Conservation (phyloP, 805 yeast genomes). For the Saturnispora halmiae region DNA sequence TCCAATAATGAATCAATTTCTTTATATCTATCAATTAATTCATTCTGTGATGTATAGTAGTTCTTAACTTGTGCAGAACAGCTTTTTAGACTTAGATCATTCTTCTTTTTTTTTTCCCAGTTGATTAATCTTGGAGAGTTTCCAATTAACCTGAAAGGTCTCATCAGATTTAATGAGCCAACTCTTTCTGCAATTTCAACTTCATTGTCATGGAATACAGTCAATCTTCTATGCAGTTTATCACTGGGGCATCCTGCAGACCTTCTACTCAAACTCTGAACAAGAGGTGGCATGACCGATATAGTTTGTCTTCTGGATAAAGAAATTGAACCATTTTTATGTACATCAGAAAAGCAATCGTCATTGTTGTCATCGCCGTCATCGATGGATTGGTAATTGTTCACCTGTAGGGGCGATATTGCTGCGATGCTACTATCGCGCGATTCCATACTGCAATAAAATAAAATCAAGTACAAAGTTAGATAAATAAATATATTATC, state of each 20-base stretch:
- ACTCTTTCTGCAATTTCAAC: slow-evolving; percentile 19
- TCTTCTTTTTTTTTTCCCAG: slow-evolving; percentile 30
- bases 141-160: slow-evolving; percentile 43
- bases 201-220: slow-evolving; percentile 17
- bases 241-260: slow-evolving; percentile 1
- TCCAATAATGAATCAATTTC: slow-evolving; percentile 61
- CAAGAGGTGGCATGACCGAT: not conserved
- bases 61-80: slow-evolving; percentile 26
- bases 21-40: slow-evolving; percentile 42
- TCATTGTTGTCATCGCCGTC: not conserved
- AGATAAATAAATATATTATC: too few relatives aligned
- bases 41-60: slow-evolving; percentile 54
- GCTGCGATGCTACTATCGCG: too few relatives aligned
- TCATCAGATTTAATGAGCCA: slow-evolving; percentile 32
- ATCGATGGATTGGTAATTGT: not conserved
- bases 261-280: slow-evolving; percentile 1
- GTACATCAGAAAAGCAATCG: not conserved
- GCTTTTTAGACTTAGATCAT: slow-evolving; percentile 20
- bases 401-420: too few relatives aligned
- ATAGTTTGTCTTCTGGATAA: not conserved
- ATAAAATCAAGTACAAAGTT: too few relatives aligned
- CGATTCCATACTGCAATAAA: too few relatives aligned
- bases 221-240: slow-evolving; percentile 16
- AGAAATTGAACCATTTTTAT: not conserved
- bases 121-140: slow-evolving; percentile 27